Conservation (phyloP, 2,329 filamentous ascomycete species). For the Epicoccum sorghinum region DNA sequence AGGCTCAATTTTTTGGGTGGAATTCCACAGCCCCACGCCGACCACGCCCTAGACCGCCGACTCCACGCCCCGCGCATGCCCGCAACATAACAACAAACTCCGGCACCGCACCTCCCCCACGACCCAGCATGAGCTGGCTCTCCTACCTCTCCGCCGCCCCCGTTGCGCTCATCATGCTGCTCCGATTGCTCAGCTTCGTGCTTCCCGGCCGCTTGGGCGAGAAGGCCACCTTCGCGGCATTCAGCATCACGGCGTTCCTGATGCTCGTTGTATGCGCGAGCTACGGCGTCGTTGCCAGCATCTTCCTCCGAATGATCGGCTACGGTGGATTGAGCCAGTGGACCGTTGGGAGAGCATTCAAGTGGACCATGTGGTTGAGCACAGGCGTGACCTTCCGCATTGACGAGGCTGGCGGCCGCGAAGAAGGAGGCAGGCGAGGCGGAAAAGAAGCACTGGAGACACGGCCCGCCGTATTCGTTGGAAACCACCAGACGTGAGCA, state of each 20-base stretch:
- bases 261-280: conserved; percentile 54
- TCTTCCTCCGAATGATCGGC: conserved; percentile 72
- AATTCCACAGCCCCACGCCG: neutral
- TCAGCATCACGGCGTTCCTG: conserved; percentile 57
- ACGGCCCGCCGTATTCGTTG: conserved; percentile 86
- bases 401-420: conserved; percentile 49
- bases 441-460: conserved; percentile 42
- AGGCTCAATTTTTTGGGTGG: neutral
- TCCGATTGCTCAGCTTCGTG: conserved; percentile 36
- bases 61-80: conserved; percentile 13
- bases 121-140: conserved; percentile 40
- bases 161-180: conserved; percentile 34
- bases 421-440: conserved; percentile 35
- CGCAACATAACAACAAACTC: neutral
- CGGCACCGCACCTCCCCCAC: conserved; percentile 11
- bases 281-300: conserved; percentile 78
- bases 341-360: conserved; percentile 79
- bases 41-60: neutral
- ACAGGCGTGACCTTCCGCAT: conserved; percentile 81
- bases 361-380: conserved; percentile 73
- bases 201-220: conserved; percentile 39
- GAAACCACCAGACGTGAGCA: conserved; percentile 83
- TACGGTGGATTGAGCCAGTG: conserved; percentile 82
- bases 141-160: conserved; percentile 38
- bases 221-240: conserved; percentile 67